These are phyloP conservation scores for Rhodosporidiobolus odoratus DNA, from an alignment of 768 basidiomycete species.

Conservation along the genomic window DNA sequence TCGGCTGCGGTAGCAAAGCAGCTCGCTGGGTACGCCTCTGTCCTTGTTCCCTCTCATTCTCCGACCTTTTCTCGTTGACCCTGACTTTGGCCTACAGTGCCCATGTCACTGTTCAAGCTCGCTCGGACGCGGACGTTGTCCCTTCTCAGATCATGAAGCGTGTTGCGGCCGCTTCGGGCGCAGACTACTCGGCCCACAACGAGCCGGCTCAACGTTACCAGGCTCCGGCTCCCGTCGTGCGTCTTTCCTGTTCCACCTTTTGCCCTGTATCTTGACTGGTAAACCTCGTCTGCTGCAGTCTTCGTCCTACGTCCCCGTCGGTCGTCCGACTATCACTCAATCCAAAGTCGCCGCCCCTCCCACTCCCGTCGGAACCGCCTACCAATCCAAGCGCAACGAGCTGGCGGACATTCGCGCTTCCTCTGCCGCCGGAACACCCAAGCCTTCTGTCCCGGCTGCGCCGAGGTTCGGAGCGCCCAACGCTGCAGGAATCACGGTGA, in stretches of 20 bases:
- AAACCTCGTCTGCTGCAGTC: slow-evolving; percentile 2
- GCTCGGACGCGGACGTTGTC: slow-evolving; percentile 81
- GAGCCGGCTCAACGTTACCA: slow-evolving; percentile 67
- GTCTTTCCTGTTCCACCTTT: slow-evolving; percentile 3
- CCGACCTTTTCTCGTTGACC: not conserved
- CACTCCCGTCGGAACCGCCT: slow-evolving; percentile 42
- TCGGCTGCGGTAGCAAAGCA: slow-evolving; percentile 71
- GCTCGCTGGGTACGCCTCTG: slow-evolving; percentile 60
- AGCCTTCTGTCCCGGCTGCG: slow-evolving; percentile 32
- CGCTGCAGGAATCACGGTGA: too few species aligned
- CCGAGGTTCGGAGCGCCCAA: slow-evolving; percentile 54
- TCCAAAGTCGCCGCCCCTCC: slow-evolving; percentile 32
- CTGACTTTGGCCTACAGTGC: slow-evolving; percentile 14
- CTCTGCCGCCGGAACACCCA: slow-evolving; percentile 14
- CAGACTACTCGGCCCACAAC: slow-evolving; percentile 78
- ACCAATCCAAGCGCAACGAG: slow-evolving; percentile 41
- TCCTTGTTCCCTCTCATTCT: not conserved
- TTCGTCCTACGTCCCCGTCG: slow-evolving; percentile 43
- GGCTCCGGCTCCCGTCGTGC: slow-evolving; percentile 62
- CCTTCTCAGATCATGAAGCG: slow-evolving; percentile 75
- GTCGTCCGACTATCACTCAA: slow-evolving; percentile 41
- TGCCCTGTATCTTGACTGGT: not conserved
- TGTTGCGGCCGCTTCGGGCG: slow-evolving; percentile 44
- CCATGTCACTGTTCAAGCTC: slow-evolving; percentile 78
- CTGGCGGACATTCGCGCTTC: slow-evolving; percentile 50